Evolutionary conservation across 176 grass and related monocot genomes (phyloP).

Genomic region (Secale cereale): DNA sequence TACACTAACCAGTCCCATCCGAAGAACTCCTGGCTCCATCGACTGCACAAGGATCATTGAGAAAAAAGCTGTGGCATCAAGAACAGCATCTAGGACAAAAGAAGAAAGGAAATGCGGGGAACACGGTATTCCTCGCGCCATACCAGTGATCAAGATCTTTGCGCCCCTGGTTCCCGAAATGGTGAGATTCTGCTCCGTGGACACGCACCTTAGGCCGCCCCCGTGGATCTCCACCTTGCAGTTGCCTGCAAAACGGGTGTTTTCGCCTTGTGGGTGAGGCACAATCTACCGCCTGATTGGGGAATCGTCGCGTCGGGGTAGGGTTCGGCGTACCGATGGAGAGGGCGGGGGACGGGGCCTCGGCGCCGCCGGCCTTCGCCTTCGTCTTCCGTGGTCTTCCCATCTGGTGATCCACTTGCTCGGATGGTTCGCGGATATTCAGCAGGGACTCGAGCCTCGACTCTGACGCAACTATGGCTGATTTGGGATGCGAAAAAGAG

Average conservation of each 20-base stretch:
- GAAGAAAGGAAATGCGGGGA: background rate
- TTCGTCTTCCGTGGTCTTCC: constrained; percentile 33
- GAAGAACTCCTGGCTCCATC: constrained; percentile 25
- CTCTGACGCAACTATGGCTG: background rate
- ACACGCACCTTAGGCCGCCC: constrained; percentile 26
- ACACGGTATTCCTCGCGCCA: background rate
- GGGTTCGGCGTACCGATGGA: constrained; percentile 46
- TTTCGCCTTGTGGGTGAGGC: background rate
- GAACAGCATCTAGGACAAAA: background rate
- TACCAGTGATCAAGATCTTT: constrained; percentile 57
- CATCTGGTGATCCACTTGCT: constrained; percentile 11
- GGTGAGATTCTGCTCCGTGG: constrained; percentile 38
- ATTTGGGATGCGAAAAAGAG: background rate
- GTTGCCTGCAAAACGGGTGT: constrained; percentile 38
- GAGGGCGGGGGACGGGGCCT: constrained; percentile 13
- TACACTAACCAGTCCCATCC: constrained; percentile 22
- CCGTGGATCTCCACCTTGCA: constrained; percentile 73
- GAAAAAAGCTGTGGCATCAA: background rate
- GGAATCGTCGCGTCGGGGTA: background rate
- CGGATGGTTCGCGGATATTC: background rate
- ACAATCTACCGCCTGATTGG: background rate
- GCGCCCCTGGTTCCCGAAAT: constrained; percentile 47
- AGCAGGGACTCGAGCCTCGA: background rate
- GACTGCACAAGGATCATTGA: constrained; percentile 33
- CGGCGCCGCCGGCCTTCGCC: constrained; percentile 1